Evolutionary conservation across 2,329 filamentous ascomycete genomes (phyloP), one percentile per base, ranked within the genome.

Genomic region (Fusarium falciforme): DNA sequence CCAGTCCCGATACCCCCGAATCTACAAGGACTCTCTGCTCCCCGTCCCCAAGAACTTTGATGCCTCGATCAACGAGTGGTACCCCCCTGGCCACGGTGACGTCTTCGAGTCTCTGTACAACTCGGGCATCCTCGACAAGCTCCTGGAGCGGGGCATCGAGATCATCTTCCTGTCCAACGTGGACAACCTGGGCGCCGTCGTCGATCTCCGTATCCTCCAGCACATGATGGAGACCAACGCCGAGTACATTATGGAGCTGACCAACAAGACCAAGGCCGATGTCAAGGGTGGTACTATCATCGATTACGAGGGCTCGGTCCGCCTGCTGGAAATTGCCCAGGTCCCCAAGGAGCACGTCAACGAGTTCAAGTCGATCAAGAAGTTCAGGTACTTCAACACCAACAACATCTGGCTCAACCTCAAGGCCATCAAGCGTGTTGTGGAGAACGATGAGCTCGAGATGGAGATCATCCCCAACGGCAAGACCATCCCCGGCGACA

Each of bases 331-430:
- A 89, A 98, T 99, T 80, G 96, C 96, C 16, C 96, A 99, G 89
- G 96, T 99, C 38, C 96, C 96, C 86, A 99, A 98, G 92, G 94
- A 99, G 89, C 96, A 99, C 87, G 94, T 96, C 84, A 98, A 99
- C 87, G 96, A 99, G 88, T 99, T 99, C 94, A 99, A 99, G 92
- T 98, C 95, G 58, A 99, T 99, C 90, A 99, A 99, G 93, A 99
- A 99, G 91, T 99, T 99, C 93, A 98, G 97, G 91, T 99, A 99
- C 92, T 99, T 99, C 93, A 99, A 99, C 92, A 99, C 96, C 86
- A 99, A 99, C 93, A 99, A 99, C 91, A 98, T 99, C 87, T 99
- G 96, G 96, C 93, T 99, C 90, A 98, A 98, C 88, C 90, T 98
- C 80, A 92, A 94, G 83, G 96, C 96, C 78, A 93, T 99, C 87